Percentiles rank a stretch among this genome's conserved stretches.
These are phyloP conservation scores for Wickerhamomyces chaumierensis DNA, from an alignment of 805 yeast species.

Conservation along the genomic window DNA sequence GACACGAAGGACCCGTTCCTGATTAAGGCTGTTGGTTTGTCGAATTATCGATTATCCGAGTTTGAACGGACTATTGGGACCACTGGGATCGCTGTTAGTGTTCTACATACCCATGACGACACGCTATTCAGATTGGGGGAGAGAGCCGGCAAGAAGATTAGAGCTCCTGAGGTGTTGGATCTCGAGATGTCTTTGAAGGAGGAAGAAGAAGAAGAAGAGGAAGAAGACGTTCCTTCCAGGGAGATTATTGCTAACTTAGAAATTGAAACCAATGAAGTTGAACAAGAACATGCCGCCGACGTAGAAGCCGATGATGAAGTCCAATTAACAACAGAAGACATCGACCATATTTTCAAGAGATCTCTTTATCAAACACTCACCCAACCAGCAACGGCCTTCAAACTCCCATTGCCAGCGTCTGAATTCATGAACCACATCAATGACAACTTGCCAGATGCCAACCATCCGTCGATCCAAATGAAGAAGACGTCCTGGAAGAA, in stretches of 20 bases:
- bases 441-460: constrained; percentile 55
- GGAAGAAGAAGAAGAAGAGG: constrained; percentile 9
- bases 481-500: constrained; percentile 88
- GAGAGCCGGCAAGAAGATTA: constrained; percentile 30
- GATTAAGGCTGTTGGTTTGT: constrained; percentile 62
- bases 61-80: constrained; percentile 42
- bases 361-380: constrained; percentile 64
- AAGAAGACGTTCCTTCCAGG: constrained; percentile 6
- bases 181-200: constrained; percentile 14
- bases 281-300: constrained; percentile 3
- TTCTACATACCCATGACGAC: constrained; percentile 63
- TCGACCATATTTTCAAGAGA: constrained; percentile 64
- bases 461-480: constrained; percentile 45
- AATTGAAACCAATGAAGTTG: constrained; percentile 4
- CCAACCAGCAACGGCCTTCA: constrained; percentile 31
- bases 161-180: constrained; percentile 30
- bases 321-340: constrained; percentile 42
- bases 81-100: constrained; percentile 68
- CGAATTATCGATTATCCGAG: constrained; percentile 34
- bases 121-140: constrained; percentile 33
- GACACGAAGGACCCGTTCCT: constrained; percentile 48
- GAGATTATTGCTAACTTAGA: constrained; percentile 1
- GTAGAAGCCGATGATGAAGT: constrained; percentile 4
- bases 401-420: constrained; percentile 63
- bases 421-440: constrained; percentile 60